Evolutionary conservation across 2,329 filamentous ascomycete species (phyloP).

Genomic region (Pseudocercospora musae): DNA sequence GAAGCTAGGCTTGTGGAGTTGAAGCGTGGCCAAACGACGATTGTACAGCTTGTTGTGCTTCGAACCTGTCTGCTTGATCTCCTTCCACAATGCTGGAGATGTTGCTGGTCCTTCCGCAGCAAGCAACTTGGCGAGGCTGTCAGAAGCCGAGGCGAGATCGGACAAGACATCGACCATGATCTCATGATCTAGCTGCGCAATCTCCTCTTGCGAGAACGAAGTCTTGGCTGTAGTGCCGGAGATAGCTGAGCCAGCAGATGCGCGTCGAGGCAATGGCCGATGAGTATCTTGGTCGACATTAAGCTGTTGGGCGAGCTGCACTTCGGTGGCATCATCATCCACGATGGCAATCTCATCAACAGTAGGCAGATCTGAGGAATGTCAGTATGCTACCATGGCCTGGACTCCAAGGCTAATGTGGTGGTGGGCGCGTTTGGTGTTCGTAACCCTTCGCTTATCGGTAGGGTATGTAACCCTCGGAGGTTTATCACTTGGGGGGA

Average conservation of each 20-base stretch:
- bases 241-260: slow-evolving; percentile 37
- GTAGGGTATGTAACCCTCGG: not conserved
- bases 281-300: slow-evolving; percentile 20
- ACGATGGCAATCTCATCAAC: slow-evolving; percentile 11
- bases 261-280: slow-evolving; percentile 10
- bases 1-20: slow-evolving; percentile 38
- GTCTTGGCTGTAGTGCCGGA: slow-evolving; percentile 49
- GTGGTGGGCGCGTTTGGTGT: not conserved
- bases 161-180: slow-evolving; percentile 42
- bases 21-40: slow-evolving; percentile 35
- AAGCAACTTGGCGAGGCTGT: slow-evolving; percentile 30
- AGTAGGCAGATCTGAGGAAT: slow-evolving; percentile 6
- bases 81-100: slow-evolving; percentile 26
- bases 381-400: not conserved
- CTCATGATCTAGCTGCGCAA: slow-evolving; percentile 41
- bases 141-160: slow-evolving; percentile 34
- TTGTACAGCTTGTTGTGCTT: slow-evolving; percentile 39
- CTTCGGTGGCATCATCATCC: slow-evolving; percentile 8
- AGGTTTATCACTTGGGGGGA: not conserved
- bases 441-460: not conserved
- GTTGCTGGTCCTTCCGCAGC: slow-evolving; percentile 27
- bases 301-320: slow-evolving; percentile 16
- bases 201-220: slow-evolving; percentile 45
- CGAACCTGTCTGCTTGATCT: slow-evolving; percentile 37
- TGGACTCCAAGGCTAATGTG: not conserved